Percentiles rank a stretch among this genome's conserved stretches.
Evolutionary conservation across 1,284 basidiomycete species (phyloP).

Genomic region (Phaffia rhodozyma): DNA sequence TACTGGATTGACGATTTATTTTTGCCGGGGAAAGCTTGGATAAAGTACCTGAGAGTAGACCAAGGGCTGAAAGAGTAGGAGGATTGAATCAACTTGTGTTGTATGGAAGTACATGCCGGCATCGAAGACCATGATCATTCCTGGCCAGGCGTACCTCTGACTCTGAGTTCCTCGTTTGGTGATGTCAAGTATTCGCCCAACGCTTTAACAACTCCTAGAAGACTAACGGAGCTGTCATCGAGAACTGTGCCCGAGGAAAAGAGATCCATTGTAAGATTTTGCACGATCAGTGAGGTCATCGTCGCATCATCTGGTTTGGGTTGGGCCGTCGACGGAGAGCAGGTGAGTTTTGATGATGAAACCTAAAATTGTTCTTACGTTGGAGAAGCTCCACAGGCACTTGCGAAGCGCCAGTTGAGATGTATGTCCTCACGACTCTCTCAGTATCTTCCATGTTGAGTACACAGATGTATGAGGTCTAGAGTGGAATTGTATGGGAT

Average conservation of each 20-base stretch:
- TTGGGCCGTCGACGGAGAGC: background rate
- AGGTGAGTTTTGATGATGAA: too few relatives aligned
- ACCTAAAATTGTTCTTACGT: background rate
- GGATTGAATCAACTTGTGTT: conserved; percentile 27
- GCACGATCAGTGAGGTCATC: background rate
- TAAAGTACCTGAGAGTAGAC: conserved; percentile 56
- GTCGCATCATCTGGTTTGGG: background rate
- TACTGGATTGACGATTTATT: conserved; percentile 72
- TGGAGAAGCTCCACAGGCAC: conserved; percentile 13
- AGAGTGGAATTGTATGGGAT: background rate
- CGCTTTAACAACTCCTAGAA: conserved; percentile 73
- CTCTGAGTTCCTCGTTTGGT: conserved; percentile 63
- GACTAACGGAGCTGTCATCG: conserved; percentile 45
- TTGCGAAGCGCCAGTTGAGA: conserved; percentile 4
- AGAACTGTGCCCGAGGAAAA: conserved; percentile 45
- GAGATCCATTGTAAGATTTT: background rate
- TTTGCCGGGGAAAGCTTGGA: conserved; percentile 48
- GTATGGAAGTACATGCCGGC: background rate
- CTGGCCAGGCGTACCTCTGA: conserved; percentile 50
- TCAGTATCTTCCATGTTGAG: conserved; percentile 1
- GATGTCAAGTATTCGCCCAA: conserved; percentile 77
- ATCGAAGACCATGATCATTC: background rate
- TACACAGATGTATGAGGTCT: background rate
- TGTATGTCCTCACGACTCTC: conserved; percentile 16
- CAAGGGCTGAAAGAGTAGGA: conserved; percentile 49